Percentiles rank a stretch among this genome's conserved stretches.
Evolutionary conservation across 495 filamentous ascomycete species (phyloP).

Genomic region (Margaritispora aquatica): DNA sequence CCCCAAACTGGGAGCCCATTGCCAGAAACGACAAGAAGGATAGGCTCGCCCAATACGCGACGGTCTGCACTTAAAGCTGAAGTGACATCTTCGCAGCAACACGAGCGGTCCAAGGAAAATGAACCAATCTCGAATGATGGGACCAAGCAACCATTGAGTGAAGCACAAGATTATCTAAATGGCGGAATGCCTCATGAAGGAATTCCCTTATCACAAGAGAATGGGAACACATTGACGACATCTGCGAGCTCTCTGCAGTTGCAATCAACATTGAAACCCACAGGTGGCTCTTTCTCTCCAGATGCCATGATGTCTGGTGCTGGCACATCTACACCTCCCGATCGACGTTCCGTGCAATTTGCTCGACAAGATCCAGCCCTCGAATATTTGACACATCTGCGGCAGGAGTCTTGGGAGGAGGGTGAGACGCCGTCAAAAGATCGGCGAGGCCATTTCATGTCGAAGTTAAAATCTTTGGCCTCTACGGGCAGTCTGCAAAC

Average conservation of each 20-base stretch:
- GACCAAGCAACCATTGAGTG: constrained; percentile 16
- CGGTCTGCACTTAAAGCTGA: constrained; percentile 13
- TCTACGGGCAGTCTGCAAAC: constrained; percentile 33
- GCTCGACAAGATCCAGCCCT: constrained; percentile 40
- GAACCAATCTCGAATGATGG: constrained; percentile 10
- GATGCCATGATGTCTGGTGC: constrained; percentile 20
- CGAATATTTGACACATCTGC: constrained; percentile 38
- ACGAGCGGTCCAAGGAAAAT: not conserved
- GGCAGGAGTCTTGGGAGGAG: constrained; percentile 54
- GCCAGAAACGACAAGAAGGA: constrained; percentile 9
- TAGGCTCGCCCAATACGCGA: constrained; percentile 11
- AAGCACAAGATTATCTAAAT: constrained; percentile 39
- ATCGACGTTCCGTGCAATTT: constrained; percentile 61
- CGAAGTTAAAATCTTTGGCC: constrained; percentile 57
- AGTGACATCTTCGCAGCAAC: constrained; percentile 3
- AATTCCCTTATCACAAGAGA: constrained; percentile 17
- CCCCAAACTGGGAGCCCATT: constrained; percentile 26
- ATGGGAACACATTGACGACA: constrained; percentile 11
- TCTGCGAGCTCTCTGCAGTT: constrained; percentile 10
- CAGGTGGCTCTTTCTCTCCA: not conserved
- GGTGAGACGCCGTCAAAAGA: constrained; percentile 39
- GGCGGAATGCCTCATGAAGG: constrained; percentile 30
- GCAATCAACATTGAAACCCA: constrained; percentile 17
- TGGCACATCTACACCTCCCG: constrained; percentile 38
- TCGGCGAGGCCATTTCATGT: constrained; percentile 52